Evolutionary conservation across 257 asterid species (phyloP), one percentile per base, ranked within the genome.

Genomic region (Paraleonurus japonicus): DNA sequence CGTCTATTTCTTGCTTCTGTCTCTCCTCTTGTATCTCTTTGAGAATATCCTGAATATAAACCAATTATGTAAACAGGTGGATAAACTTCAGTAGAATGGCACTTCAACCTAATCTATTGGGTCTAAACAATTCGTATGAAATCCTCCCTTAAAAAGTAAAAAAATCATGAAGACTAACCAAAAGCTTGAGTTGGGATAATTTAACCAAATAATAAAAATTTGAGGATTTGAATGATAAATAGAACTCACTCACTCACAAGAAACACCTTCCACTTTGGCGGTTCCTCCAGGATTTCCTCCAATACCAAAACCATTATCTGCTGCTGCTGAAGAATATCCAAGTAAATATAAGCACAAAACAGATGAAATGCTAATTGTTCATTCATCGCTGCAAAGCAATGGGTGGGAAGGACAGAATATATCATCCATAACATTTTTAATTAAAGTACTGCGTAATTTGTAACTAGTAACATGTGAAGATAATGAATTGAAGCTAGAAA

Each of bases 251-350:
- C 94, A 90, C 97, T 93, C 99, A 94, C 99, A 80, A 75, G 96
- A 77, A 94, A 94, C 79, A 91, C 92, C 90, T 91, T 94, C 99
- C 99, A 94, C 84, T 94, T 94, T 72, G 96, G 97, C 45, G 96
- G 96, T 84, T 81, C 92, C 84, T 94, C 99, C 85, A 94, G 82
- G 75, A 72, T 83, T 85, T 94, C 90, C 83, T 89, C 86, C 90
- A 94, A 82, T 82, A 84, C 78, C 23, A 85, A 81, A 63, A 59
- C 75, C 80, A 81, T 76, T 77, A 70, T 58, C 79, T 80, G 85
- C 80, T 69, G 78, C 84, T 78, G 83, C 81, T 47, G 83, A 81
- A 74, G 87, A 79, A 80, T 82, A n/a, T 51, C 59, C 70, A 79
- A 50, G 61, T 35, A 66, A 60, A 61, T 57, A 76, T 57, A 76